phyloP scores from a whole-genome alignment of 2,329 filamentous ascomycete species.

The Bipolaris bicolor region DNA sequence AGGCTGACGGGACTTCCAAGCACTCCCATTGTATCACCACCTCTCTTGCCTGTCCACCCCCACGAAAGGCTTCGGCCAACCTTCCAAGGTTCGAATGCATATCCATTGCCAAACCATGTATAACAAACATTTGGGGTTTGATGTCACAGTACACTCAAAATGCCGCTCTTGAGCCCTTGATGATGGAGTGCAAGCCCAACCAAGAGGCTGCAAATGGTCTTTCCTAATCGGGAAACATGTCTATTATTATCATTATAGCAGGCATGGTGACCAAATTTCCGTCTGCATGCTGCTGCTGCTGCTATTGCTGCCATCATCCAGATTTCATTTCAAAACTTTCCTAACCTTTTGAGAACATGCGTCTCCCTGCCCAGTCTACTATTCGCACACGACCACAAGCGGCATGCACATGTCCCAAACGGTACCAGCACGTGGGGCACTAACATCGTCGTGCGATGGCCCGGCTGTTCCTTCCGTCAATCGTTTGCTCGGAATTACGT shows the following conservation, averaged over 20 bases:
- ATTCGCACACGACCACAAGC: not conserved
- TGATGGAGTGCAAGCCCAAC: not conserved
- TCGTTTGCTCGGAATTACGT: conserved; percentile 8
- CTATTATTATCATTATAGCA: not conserved
- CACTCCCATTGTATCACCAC: not conserved
- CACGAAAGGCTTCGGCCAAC: not conserved
- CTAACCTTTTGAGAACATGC: not conserved
- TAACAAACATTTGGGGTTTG: too few species aligned
- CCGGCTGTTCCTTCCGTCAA: not conserved
- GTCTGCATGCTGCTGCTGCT: not conserved
- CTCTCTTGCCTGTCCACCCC: not conserved
- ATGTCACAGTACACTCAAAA: too few species aligned
- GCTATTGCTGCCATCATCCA: not conserved
- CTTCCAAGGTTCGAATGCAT: not conserved
- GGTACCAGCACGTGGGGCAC: not conserved
- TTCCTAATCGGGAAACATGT: not conserved
- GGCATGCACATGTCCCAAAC: not conserved
- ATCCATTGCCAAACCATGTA: too few species aligned
- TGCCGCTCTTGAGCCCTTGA: too few species aligned
- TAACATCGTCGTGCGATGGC: not conserved
- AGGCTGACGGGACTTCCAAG: not conserved
- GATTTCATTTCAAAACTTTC: not conserved
- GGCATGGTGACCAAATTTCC: not conserved
- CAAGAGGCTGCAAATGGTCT: not conserved
- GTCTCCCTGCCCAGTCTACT: not conserved